phyloP scores from a whole-genome alignment of 2,329 filamentous ascomycete species.

The Fusarium stilboides region DNA sequence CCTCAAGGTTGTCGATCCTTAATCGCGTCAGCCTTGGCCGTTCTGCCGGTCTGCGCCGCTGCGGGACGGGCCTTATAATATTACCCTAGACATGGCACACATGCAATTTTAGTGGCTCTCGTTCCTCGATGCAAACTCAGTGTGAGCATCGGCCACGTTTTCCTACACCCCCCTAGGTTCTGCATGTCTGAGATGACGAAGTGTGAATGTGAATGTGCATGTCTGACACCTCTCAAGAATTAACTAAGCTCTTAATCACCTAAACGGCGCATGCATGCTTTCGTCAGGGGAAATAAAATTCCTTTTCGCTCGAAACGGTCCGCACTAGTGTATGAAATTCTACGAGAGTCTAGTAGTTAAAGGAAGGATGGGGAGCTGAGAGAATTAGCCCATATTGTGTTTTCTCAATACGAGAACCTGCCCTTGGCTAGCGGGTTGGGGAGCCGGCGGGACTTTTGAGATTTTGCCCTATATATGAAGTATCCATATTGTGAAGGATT shows the following conservation, averaged over 20 bases:
- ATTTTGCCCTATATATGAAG: background rate
- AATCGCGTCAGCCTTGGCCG: background rate
- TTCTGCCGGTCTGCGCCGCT: background rate
- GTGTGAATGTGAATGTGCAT: too few species aligned
- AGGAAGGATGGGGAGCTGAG: background rate
- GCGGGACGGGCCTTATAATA: background rate
- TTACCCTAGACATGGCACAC: background rate
- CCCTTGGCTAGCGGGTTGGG: background rate
- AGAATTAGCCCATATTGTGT: constrained; percentile 2
- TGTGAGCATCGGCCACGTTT: too few species aligned
- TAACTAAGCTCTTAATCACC: background rate
- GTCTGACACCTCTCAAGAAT: too few species aligned
- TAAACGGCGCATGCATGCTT: background rate
- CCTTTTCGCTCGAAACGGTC: background rate
- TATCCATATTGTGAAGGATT: background rate
- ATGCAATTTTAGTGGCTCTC: background rate
- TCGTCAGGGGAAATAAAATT: too few species aligned
- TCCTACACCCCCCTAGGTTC: too few species aligned
- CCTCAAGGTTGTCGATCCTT: constrained; percentile 5
- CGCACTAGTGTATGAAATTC: background rate
- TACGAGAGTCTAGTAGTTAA: background rate
- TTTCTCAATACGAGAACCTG: constrained; percentile 1
- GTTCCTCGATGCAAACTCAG: too few species aligned
- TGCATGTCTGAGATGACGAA: background rate
- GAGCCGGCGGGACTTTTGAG: background rate